phyloP scores from a whole-genome alignment of 2,329 filamentous ascomycete genomes.

The Raffaelea ambrosiae region DNA sequence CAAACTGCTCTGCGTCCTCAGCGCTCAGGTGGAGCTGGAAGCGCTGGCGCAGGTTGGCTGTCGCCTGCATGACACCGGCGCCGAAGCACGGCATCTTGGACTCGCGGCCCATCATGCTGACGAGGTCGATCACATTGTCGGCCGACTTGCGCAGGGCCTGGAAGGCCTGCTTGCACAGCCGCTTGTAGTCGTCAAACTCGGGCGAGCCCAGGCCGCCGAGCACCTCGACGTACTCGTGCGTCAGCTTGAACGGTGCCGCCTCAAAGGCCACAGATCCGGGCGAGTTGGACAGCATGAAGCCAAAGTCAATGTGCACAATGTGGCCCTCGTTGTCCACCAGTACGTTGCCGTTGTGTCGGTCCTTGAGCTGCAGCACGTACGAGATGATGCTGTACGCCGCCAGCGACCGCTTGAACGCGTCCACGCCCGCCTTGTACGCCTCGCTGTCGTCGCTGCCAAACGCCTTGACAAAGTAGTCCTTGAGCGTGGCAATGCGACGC shows the following conservation, averaged over 20 bases:
- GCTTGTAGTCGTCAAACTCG: constrained; percentile 69
- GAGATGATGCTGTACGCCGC: constrained; percentile 81
- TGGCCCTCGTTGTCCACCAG: constrained; percentile 79
- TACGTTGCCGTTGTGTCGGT: constrained; percentile 80
- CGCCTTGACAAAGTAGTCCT: constrained; percentile 72
- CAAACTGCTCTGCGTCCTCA: constrained; percentile 72
- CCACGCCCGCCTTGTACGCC: constrained; percentile 61
- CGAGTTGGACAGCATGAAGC: constrained; percentile 83
- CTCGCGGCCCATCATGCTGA: constrained; percentile 75
- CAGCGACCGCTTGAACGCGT: constrained; percentile 72
- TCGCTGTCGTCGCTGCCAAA: constrained; percentile 66
- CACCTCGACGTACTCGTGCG: constrained; percentile 78
- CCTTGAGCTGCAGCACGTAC: constrained; percentile 77
- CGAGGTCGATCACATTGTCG: constrained; percentile 72
- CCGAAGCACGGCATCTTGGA: constrained; percentile 81
- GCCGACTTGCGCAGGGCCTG: constrained; percentile 72
- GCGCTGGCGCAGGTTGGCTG: constrained; percentile 59
- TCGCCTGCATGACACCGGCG: constrained; percentile 63
- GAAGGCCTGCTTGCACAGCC: constrained; percentile 73
- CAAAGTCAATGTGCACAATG: constrained; percentile 83
- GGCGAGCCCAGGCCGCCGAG: constrained; percentile 63
- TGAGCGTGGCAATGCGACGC: constrained; percentile 69
- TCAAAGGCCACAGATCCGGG: constrained; percentile 79
- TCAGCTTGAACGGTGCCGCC: constrained; percentile 75
- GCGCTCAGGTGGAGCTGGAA: constrained; percentile 78